Evolutionary conservation across 495 filamentous ascomycete genomes (phyloP), one percentile per base, ranked within the genome.

Genomic region (Penicillium longicatenatum): DNA sequence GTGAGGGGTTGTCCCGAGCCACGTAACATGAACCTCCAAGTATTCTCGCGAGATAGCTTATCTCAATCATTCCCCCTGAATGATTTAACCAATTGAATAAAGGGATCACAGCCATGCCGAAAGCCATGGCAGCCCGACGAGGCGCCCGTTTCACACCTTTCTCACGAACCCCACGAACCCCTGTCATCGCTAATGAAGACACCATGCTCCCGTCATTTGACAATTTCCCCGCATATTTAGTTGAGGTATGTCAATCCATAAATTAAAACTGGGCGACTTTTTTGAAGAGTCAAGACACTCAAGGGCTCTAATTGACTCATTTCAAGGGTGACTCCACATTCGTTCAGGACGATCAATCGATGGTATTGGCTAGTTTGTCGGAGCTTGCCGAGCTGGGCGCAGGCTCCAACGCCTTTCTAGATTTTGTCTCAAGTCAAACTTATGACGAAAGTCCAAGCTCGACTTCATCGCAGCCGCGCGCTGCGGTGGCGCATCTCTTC

Each of bases 401-500:
- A 30, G 20, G 22, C 19, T 20, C 29, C 30, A 51, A 35, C 16
- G 10, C 10, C 16, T 48, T 48, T 30, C 20, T 48, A 16, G 45
- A 48, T 30, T 17, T 48, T 51, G 26, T 30, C 48, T n/a, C 29
- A 14, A 29, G 17, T 17, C 30, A 35, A 8, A 51, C n/a, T 0
- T 51, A 39, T 51, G 48, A 19, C 8, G 21, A 48, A 48, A 48
- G 22, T 29, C 24, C 45, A 48, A 48, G 45, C 10, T 47, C 45
- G 24, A 48, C 45, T n/a, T 20, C 46, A 11, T 50, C 44, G 30
- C 46, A 50, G 19, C 45, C 54, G n/a, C 37, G 45, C 22, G 53
- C 63, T 12, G 54, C 58, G 2, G 56, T 64, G 9, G 59, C 63
- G 20, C 63, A 64, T 42, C 47, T 69, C 3, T 70, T 67, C 42